Conservation (phyloP, 139 green algal genomes). For the Picochlorum costavermella region DNA sequence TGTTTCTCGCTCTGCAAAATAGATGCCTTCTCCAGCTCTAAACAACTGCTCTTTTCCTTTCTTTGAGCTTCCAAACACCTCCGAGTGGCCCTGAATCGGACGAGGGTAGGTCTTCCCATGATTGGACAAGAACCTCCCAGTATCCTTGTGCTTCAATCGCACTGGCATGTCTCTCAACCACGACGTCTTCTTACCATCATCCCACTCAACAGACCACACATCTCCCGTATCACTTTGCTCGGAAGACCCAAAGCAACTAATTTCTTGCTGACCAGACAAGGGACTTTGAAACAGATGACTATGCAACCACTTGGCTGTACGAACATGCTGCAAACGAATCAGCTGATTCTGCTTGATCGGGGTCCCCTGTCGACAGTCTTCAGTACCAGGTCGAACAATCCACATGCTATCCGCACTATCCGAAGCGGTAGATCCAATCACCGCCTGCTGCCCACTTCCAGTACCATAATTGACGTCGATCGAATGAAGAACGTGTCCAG, state of each 20-base stretch:
- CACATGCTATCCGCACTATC: conserved; percentile 74
- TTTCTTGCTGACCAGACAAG: conserved; percentile 75
- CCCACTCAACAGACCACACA: conserved; percentile 22
- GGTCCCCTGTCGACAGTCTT: conserved; percentile 48
- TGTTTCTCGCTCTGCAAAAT: conserved; percentile 14
- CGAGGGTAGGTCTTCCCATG: conserved; percentile 21
- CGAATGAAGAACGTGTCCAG: conserved; percentile 63
- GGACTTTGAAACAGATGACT: conserved; percentile 78
- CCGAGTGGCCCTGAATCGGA: conserved; percentile 25
- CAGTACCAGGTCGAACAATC: conserved; percentile 39
- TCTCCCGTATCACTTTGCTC: conserved; percentile 19
- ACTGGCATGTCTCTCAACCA: conserved; percentile 16
- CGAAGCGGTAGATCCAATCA: conserved; percentile 58
- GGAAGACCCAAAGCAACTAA: conserved; percentile 26
- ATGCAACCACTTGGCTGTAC: conserved; percentile 86
- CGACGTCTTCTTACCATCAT: not conserved
- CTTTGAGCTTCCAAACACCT: conserved; percentile 19
- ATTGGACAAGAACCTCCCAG: conserved; percentile 16
- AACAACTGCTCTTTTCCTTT: conserved; percentile 2
- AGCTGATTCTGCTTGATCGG: conserved; percentile 42
- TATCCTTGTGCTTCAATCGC: conserved; percentile 23
- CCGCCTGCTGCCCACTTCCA: conserved; percentile 82
- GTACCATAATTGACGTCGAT: conserved; percentile 79
- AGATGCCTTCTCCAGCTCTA: conserved; percentile 21
- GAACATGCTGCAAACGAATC: conserved; percentile 70